These are phyloP conservation scores for Serendipita sp. DNA, from an alignment of 768 basidiomycete genomes.

Conservation along the genomic window DNA sequence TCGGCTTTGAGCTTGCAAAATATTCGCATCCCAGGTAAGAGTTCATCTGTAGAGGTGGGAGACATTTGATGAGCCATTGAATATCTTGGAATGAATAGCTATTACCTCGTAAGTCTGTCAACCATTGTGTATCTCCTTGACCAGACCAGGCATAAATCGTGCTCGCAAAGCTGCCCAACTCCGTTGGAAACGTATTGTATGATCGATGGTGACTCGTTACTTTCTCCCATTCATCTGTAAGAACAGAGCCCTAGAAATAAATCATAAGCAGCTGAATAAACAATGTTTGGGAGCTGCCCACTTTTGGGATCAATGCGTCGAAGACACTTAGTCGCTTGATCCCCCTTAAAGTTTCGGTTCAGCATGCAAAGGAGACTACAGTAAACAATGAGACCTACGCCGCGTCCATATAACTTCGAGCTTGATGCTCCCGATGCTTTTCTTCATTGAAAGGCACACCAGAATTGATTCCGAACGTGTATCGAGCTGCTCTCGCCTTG, in stretches of 20 bases:
- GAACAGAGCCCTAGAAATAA: not conserved
- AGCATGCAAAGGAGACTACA: too few species aligned
- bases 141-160: not conserved
- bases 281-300: not conserved
- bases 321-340: not conserved
- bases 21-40: not conserved
- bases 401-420: not conserved
- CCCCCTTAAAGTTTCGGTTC: not conserved
- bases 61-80: too few species aligned
- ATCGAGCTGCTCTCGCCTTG: not conserved
- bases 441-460: not conserved
- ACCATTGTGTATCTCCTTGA: not conserved
- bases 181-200: too few species aligned
- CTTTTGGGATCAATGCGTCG: not conserved
- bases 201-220: too few species aligned
- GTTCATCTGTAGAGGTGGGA: not conserved
- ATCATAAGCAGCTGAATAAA: not conserved
- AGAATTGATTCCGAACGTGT: not conserved
- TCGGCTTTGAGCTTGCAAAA: not conserved
- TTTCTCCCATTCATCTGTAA: not conserved
- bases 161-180: too few species aligned
- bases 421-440: not conserved
- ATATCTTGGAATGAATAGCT: too few species aligned
- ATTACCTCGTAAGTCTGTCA: not conserved
- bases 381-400: not conserved